Conservation (phyloP, 306 rosid species). For the Trifolium pratense region DNA sequence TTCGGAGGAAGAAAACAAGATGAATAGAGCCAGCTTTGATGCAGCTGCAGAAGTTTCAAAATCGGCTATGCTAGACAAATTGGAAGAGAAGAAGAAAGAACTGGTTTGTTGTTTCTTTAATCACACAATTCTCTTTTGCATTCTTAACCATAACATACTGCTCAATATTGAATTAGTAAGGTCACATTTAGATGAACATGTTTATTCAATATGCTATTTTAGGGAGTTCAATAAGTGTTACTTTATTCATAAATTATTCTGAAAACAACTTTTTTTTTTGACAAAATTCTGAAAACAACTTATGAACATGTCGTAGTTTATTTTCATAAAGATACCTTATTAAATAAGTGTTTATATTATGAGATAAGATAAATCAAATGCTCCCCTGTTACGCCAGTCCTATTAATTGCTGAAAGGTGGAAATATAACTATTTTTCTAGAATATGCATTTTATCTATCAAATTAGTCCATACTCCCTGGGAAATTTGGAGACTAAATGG, state of each 20-base stretch:
- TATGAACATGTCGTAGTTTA: background rate
- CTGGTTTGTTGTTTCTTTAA: conserved; percentile 57
- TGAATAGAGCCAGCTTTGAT: conserved; percentile 48
- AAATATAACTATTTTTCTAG: background rate
- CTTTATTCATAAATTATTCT: background rate
- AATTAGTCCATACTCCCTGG: background rate
- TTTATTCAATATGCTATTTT: too few species aligned
- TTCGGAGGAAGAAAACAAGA: conserved; percentile 45
- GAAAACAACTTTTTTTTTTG: background rate
- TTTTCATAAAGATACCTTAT: background rate
- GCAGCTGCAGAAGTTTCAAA: conserved; percentile 53
- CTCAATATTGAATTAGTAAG: background rate
- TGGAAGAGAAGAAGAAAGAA: conserved; percentile 78
- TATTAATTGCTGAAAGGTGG: background rate
- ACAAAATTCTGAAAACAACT: background rate
- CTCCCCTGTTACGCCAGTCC: background rate
- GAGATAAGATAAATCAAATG: background rate
- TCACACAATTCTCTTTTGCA: conserved; percentile 15
- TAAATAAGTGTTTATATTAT: background rate
- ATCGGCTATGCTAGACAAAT: conserved; percentile 54
- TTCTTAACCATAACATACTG: background rate
- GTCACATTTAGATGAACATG: too few species aligned
- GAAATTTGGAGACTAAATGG: background rate
- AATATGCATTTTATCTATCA: background rate
- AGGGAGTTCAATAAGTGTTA: too few species aligned